Conservation (phyloP, 139 green algal species). For the Deuterostichococcus epilithicus region DNA sequence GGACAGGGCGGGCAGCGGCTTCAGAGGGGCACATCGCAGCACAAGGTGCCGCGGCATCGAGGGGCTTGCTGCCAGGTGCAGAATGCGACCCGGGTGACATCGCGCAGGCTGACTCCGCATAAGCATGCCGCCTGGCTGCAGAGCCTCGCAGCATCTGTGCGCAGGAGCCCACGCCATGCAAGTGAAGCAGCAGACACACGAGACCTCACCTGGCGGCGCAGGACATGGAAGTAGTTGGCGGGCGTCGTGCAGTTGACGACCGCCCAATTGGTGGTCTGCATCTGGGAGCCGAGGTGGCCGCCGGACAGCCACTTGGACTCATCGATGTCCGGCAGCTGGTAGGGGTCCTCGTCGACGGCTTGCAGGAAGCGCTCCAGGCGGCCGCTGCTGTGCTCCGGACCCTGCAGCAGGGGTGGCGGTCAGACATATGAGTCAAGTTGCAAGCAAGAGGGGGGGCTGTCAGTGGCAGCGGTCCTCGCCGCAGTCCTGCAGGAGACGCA, state of each 20-base stretch:
- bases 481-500: too few species aligned
- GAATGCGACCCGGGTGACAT: too few species aligned
- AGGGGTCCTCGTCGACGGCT: conserved; percentile 91
- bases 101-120: too few species aligned
- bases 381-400: conserved; percentile 86
- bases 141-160: too few species aligned
- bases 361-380: conserved; percentile 93
- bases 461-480: too few species aligned
- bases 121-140: too few species aligned
- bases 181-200: not conserved
- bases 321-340: conserved; percentile 75
- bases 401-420: conserved; percentile 44
- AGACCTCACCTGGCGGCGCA: conserved; percentile 72
- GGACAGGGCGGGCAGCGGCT: not conserved
- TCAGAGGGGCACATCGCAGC: conserved; percentile 3
- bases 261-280: conserved; percentile 89
- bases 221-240: conserved; percentile 98
- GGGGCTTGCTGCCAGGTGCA: too few species aligned
- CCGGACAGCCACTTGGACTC: conserved; percentile 78
- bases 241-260: conserved; percentile 94
- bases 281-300: conserved; percentile 78
- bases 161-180: not conserved
- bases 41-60: not conserved
- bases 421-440: not conserved
- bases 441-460: too few species aligned